phyloP scores from a whole-genome alignment of 805 yeast species.

The Lachancea thermotolerans region DNA sequence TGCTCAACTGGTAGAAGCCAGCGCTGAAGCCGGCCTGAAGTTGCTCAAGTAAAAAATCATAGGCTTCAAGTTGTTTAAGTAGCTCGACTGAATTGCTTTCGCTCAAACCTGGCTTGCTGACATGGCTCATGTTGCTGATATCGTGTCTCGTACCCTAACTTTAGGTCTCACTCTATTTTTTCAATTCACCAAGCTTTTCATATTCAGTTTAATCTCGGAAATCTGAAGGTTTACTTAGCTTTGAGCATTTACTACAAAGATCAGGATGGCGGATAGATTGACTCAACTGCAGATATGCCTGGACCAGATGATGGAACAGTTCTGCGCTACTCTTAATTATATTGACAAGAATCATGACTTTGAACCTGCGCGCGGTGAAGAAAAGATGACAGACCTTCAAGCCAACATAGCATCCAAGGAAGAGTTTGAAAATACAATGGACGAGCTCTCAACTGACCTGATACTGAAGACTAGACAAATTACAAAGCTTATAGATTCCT shows the following conservation, averaged over 20 bases:
- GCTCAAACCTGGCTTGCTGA: background rate
- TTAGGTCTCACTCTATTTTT: too few species aligned
- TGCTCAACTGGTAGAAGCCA: constrained; percentile 23
- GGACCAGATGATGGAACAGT: constrained; percentile 72
- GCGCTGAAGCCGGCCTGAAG: constrained; percentile 19
- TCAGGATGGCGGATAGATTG: constrained; percentile 69
- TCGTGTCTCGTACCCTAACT: too few species aligned
- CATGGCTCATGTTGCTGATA: background rate
- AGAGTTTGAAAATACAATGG: constrained; percentile 42
- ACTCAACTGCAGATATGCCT: constrained; percentile 86
- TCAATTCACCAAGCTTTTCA: background rate
- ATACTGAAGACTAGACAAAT: constrained; percentile 83
- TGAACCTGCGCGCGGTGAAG: constrained; percentile 42
- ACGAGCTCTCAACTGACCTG: constrained; percentile 78
- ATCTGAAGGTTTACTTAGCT: background rate
- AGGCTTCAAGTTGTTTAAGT: constrained; percentile 16
- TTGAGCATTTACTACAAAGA: too few species aligned
- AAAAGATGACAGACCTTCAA: constrained; percentile 53
- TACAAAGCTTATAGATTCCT: constrained; percentile 71
- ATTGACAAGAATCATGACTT: constrained; percentile 72
- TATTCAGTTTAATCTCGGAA: background rate
- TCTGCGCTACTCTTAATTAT: constrained; percentile 69
- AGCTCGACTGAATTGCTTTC: constrained; percentile 10
- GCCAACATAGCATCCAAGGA: constrained; percentile 49
- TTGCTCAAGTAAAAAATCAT: constrained; percentile 26